phyloP scores from a whole-genome alignment of 1,284 basidiomycete species.

The Fomitopsis palustris region DNA sequence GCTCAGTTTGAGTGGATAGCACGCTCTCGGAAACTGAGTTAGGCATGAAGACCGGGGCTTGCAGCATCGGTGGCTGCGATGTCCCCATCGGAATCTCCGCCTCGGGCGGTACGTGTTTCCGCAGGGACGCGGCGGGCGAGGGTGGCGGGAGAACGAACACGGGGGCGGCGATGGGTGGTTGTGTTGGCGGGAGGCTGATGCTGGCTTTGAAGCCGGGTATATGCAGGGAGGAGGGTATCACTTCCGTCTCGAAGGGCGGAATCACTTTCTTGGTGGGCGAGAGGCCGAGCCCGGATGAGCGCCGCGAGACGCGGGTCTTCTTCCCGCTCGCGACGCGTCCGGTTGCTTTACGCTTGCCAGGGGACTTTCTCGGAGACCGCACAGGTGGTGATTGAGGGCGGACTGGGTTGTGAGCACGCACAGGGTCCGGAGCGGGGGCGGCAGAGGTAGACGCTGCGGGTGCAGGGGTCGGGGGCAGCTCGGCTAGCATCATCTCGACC shows the following conservation, averaged over 20 bases:
- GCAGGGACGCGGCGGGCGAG: conserved; percentile 53
- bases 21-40: conserved; percentile 1
- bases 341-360: conserved; percentile 30
- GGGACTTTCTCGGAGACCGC: conserved; percentile 39
- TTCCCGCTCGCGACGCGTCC: conserved; percentile 37
- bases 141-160: conserved; percentile 72
- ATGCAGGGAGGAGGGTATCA: conserved; percentile 32
- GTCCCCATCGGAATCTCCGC: conserved; percentile 16
- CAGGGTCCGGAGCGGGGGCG: too few relatives aligned
- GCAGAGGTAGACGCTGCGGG: conserved; percentile 6
- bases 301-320: conserved; percentile 43
- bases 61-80: conserved; percentile 12
- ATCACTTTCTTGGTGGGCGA: conserved; percentile 34
- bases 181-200: conserved; percentile 15
- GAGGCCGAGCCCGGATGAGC: conserved; percentile 34
- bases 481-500: conserved; percentile 56
- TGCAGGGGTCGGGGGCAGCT: conserved; percentile 47
- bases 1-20: not conserved
- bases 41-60: conserved; percentile 7
- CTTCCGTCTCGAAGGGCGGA: conserved; percentile 66
- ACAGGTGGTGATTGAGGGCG: conserved; percentile 11
- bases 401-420: not conserved
- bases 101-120: conserved; percentile 5
- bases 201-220: conserved; percentile 27
- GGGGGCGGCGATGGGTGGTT: conserved; percentile 39